A percentile compares a stretch with the other conserved stretches of the same genome.
Evolutionary conservation across 2,329 filamentous ascomycete genomes (phyloP).

Genomic region (Hymenoscyphus scutula): DNA sequence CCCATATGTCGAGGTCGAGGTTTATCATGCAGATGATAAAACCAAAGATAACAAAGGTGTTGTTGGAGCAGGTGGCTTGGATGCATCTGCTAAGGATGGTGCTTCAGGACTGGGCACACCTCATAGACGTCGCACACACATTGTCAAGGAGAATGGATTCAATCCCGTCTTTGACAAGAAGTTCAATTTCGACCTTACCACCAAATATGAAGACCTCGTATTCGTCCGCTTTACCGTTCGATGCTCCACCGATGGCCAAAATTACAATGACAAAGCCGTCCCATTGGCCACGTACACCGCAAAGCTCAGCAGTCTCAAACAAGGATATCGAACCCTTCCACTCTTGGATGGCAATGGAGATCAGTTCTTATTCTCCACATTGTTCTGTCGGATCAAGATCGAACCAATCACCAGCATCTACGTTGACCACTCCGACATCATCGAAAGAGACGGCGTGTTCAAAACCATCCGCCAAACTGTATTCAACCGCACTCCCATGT

Average conservation of each 20-base stretch:
- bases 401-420: slow-evolving; percentile 56
- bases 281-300: slow-evolving; percentile 87
- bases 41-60: slow-evolving; percentile 78
- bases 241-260: slow-evolving; percentile 75
- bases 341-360: slow-evolving; percentile 86
- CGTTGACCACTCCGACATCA: slow-evolving; percentile 46
- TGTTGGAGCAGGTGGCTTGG: slow-evolving; percentile 62
- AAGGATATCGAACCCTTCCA: slow-evolving; percentile 90
- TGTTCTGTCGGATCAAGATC: slow-evolving; percentile 85
- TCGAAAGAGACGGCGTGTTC: slow-evolving; percentile 50
- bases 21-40: slow-evolving; percentile 92
- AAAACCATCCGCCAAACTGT: slow-evolving; percentile 57
- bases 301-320: slow-evolving; percentile 83
- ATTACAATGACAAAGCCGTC: slow-evolving; percentile 59
- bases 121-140: slow-evolving; percentile 73
- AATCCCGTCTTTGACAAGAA: slow-evolving; percentile 83
- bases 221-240: slow-evolving; percentile 93
- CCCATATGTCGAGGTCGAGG: slow-evolving; percentile 91
- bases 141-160: slow-evolving; percentile 86
- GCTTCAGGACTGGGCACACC: slow-evolving; percentile 68
- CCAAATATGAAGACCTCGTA: slow-evolving; percentile 90
- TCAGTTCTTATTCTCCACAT: slow-evolving; percentile 88
- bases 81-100: slow-evolving; percentile 62
- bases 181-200: slow-evolving; percentile 79
- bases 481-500: slow-evolving; percentile 47